Conservation (phyloP, 2,329 filamentous ascomycete species). For the Meredithiella fracta region DNA sequence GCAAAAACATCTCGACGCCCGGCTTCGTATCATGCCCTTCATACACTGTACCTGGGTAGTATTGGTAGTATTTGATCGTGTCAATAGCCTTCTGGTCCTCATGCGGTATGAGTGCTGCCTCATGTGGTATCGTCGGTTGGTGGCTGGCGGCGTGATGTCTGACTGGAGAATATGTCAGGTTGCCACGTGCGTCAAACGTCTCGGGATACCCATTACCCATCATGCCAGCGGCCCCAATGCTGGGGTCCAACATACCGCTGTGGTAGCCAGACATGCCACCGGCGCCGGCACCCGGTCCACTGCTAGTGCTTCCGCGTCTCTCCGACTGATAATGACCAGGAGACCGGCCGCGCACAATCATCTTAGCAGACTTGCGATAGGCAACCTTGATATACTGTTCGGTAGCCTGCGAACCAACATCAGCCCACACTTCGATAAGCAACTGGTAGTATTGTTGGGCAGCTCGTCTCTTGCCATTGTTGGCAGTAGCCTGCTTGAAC, state of each 20-base stretch:
- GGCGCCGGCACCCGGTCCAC: slow-evolving; percentile 48
- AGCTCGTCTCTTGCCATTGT: slow-evolving; percentile 79
- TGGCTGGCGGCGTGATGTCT: slow-evolving; percentile 30
- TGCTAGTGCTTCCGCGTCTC: slow-evolving; percentile 50
- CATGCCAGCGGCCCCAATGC: slow-evolving; percentile 25
- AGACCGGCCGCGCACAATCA: slow-evolving; percentile 74
- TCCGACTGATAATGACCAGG: slow-evolving; percentile 67
- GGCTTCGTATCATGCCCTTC: slow-evolving; percentile 29
- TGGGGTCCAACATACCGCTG: slow-evolving; percentile 24
- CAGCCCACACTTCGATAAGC: slow-evolving; percentile 68
- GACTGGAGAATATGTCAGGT: slow-evolving; percentile 23
- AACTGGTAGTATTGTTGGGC: slow-evolving; percentile 88
- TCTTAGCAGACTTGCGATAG: slow-evolving; percentile 55
- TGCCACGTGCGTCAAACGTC: slow-evolving; percentile 26
- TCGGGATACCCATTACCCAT: slow-evolving; percentile 24
- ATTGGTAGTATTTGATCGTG: slow-evolving; percentile 35
- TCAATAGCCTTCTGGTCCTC: slow-evolving; percentile 36
- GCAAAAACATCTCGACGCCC: slow-evolving; percentile 34
- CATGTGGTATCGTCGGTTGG: slow-evolving; percentile 28
- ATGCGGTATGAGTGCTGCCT: slow-evolving; percentile 32
- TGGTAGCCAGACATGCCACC: slow-evolving; percentile 39
- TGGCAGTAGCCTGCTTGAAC: slow-evolving; percentile 85
- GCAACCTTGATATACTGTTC: slow-evolving; percentile 55
- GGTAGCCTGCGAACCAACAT: slow-evolving; percentile 35
- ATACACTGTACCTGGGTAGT: slow-evolving; percentile 36